Base-by-base conservation (phyloP, 306 rosid genomes). In the Calophaca sinica region DNA sequence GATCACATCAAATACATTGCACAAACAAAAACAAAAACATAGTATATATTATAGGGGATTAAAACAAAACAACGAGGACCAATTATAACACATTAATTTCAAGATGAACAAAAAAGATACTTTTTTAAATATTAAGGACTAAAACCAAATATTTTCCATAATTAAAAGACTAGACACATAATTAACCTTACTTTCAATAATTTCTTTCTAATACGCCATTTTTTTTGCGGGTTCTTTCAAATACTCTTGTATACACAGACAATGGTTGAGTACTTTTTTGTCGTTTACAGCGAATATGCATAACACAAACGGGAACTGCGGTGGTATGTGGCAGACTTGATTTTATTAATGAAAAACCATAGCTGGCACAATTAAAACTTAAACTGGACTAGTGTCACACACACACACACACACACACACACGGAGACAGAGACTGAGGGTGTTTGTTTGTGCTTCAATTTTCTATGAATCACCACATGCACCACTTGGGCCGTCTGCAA, bases 381-480 rank as follows among this genome's bases (percentile, higher is more conserved):
- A 57, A 62, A 73, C 48, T 77, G 87, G 72, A 80, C 31, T 49
- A 31, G 75, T 70, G 82, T 73, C 67, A 72, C 54, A 65, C 32
- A 70, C 50, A 53, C 8, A n/a, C 79, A 70, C 50, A 53, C 8
- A n/a, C 79, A 62, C 52, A 38, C 58, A 70, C 10, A 65, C 20
- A 64, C 26, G 70, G 70, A 54, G 72, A 62, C 14, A 35, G 76
- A 33, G 69, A 48, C 68, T 12, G 75, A 26, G 33, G 31, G 74
- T 44, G 77, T 55, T 60, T 50, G 72, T 38, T 44, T 31, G 72
- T 74, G 84, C 64, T 87, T 84, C 88, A 85, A 79, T 73, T 85
- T 85, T 91, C 84, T 85, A 87, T 73, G 87, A 78, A 85, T 86
- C 79, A 79, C 94, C 94, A 89, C 92, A 84, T 86, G 91, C 87